Conservation (phyloP, 1,139 yeast genomes). For the Meyerozyma sp. region DNA sequence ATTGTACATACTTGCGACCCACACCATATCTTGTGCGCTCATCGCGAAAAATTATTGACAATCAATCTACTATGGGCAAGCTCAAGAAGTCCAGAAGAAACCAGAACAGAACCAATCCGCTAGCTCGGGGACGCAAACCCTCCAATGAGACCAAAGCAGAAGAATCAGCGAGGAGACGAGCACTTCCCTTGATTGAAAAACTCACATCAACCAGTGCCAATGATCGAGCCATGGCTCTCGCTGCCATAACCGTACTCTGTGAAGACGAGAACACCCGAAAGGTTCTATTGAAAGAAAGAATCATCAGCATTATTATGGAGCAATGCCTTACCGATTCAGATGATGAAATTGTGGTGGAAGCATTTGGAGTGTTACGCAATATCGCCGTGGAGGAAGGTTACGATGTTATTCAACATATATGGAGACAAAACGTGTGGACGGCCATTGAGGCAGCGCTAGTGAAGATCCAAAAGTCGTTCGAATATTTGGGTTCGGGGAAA, state of each 20-base stretch:
- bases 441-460: slow-evolving; percentile 46
- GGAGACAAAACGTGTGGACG: slow-evolving; percentile 77
- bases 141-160: slow-evolving; percentile 32
- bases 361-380: slow-evolving; percentile 77
- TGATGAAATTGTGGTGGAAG: slow-evolving; percentile 72
- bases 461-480: slow-evolving; percentile 46
- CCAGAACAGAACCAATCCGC: slow-evolving; percentile 50
- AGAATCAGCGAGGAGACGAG: slow-evolving; percentile 48
- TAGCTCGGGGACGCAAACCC: slow-evolving; percentile 16
- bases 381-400: slow-evolving; percentile 86
- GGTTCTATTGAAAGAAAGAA: slow-evolving; percentile 61
- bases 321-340: slow-evolving; percentile 62
- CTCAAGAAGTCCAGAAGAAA: slow-evolving; percentile 66
- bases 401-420: slow-evolving; percentile 65
- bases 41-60: slow-evolving; percentile 1
- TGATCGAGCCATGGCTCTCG: slow-evolving; percentile 74
- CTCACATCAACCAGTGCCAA: slow-evolving; percentile 59
- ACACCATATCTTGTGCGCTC: background rate
- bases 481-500: slow-evolving; percentile 22
- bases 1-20: too few species aligned
- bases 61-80: slow-evolving; percentile 56
- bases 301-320: slow-evolving; percentile 60
- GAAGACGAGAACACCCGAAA: slow-evolving; percentile 65
- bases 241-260: slow-evolving; percentile 64
- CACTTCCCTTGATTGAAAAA: slow-evolving; percentile 64